phyloP scores from a whole-genome alignment of 2,329 filamentous ascomycete species.

The Pseudogymnoascus sp. region DNA sequence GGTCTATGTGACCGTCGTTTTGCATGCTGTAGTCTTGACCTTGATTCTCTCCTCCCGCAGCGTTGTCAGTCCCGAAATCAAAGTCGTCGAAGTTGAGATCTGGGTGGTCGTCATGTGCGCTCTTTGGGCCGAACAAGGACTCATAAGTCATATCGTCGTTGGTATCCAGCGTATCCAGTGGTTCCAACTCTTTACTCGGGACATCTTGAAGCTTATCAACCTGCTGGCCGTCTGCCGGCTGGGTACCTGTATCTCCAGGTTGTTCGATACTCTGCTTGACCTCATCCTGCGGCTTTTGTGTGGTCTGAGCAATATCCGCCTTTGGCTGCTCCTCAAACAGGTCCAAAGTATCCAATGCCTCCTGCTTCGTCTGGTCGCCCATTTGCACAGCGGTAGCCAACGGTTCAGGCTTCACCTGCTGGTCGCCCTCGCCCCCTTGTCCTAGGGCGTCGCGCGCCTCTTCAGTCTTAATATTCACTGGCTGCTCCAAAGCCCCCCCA shows the following conservation, averaged over 20 bases:
- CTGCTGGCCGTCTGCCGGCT: background rate
- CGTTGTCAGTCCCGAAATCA: constrained; percentile 20
- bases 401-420: background rate
- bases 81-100: constrained; percentile 22
- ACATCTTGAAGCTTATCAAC: background rate
- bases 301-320: background rate
- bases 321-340: background rate
- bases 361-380: background rate
- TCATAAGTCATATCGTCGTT: constrained; percentile 22
- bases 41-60: constrained; percentile 14
- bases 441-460: background rate
- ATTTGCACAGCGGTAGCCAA: background rate
- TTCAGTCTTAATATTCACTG: background rate
- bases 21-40: constrained; percentile 15
- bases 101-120: constrained; percentile 14
- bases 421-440: background rate
- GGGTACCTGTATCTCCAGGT: background rate
- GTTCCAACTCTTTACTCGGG: background rate
- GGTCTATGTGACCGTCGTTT: constrained; percentile 22
- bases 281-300: background rate
- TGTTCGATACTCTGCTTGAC: background rate
- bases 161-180: constrained; percentile 14
- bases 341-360: background rate
- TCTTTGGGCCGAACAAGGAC: constrained; percentile 21
- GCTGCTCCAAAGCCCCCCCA: background rate